Evolutionary conservation across 257 asterid species (phyloP).

Genomic region (Cordia subcordata): DNA sequence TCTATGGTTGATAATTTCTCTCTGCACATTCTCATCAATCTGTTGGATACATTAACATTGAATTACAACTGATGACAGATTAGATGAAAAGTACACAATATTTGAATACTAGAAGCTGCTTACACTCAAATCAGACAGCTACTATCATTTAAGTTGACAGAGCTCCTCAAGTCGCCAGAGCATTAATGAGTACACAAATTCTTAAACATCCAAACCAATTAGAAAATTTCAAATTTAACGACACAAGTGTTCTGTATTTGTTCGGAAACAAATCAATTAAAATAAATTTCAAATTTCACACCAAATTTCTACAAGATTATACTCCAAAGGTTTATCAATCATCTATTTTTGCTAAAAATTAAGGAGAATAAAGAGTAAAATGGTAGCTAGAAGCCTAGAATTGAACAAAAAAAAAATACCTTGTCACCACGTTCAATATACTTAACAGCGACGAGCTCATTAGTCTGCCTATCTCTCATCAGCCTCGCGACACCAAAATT

Average conservation of each 20-base stretch:
- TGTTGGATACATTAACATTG: slow-evolving; percentile 18
- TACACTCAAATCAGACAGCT: no score
- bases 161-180: not conserved
- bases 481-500: slow-evolving; percentile 95
- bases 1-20: slow-evolving; percentile 91
- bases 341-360: no score
- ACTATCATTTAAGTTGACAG: not conserved
- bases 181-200: not conserved
- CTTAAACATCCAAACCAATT: no score
- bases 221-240: no score
- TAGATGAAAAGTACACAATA: not conserved
- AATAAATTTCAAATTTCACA: no score
- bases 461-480: slow-evolving; percentile 83
- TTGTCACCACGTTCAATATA: slow-evolving; percentile 96
- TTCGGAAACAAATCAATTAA: no score
- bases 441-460: slow-evolving; percentile 93
- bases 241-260: no score
- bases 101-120: no score
- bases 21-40: slow-evolving; percentile 92
- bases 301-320: no score
- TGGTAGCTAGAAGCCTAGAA: not conserved
- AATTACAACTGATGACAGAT: slow-evolving; percentile 1
- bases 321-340: no score
- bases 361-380: not conserved
- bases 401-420: slow-evolving; percentile 38